Evolutionary conservation across 192 early-diverging fungal species (phyloP).

Genomic region (Tieghemiomyces parasiticus): DNA sequence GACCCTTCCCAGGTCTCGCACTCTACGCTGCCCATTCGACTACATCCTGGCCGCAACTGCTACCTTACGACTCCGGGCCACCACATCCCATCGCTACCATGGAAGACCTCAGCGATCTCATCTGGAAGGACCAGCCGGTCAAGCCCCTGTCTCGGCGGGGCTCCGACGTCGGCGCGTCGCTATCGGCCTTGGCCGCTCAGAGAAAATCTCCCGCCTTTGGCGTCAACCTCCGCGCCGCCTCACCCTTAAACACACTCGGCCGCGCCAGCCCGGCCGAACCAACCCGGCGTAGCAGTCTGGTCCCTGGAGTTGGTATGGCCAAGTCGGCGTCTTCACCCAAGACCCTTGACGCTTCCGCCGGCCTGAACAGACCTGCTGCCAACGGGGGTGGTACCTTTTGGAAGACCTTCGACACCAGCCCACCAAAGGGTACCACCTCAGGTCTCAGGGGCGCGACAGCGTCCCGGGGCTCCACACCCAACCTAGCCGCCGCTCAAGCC

Average conservation of each 20-base stretch:
- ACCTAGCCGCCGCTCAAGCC: not conserved
- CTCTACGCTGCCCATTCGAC: too few relatives aligned
- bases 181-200: conserved; percentile 1
- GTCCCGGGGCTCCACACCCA: not conserved
- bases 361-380: not conserved
- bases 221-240: not conserved
- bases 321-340: not conserved
- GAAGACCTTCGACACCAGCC: not conserved
- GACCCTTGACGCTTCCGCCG: not conserved
- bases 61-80: too few relatives aligned
- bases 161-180: not conserved
- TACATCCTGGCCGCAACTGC: too few relatives aligned
- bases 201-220: not conserved
- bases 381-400: not conserved
- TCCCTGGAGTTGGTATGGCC: not conserved
- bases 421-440: not conserved
- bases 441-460: not conserved
- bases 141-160: not conserved
- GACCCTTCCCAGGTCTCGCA: too few relatives aligned
- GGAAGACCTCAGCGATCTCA: conserved; percentile 11
- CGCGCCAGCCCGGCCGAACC: too few relatives aligned
- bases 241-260: not conserved
- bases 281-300: not conserved
- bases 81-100: too few relatives aligned
- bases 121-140: conserved; percentile 10